Base-by-base conservation (phyloP, 768 basidiomycete genomes). In the Sporobolomyces phaffii region DNA sequence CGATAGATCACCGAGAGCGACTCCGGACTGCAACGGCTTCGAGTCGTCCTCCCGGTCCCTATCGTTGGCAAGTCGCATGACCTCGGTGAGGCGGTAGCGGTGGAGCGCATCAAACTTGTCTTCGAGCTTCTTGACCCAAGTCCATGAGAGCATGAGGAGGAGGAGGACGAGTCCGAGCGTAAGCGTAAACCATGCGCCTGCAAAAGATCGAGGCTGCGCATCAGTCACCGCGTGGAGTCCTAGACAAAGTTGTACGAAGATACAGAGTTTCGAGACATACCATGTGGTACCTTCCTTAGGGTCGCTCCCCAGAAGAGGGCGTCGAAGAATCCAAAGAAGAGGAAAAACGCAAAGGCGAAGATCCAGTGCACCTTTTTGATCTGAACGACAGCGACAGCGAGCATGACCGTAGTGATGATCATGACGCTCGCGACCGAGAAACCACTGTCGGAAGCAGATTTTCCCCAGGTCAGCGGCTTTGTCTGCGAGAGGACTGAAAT, bases 281-380 rank as follows among this genome's bases (percentile, higher is more conserved):
- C 69, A 18, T 62, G 56, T 41, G 64, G 64, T 6, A 65, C 47
- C 51, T 70, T 70, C 47, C 60, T 83, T 64, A 86, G 73, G 0
- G 84, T 76, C 0, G 86, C 83, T 29, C 85, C 86, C 83, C 84
- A 86, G 78, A 87, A 87, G 20, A 86, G 77, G 68, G 84, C 85
- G 75, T 87, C 86, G 57, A 87, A 78, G 78, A 87, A 87, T 14
- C 85, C 85, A 53, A 83, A 86, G 26, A 81, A 72, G 15, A 83
- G 0, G 73, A 82, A 86, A 2, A 69, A 75, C 7, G 84, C 11
- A 0, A 80, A 78, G 18, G 85, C 51, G 6, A 81, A 41, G 54
- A 80, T 68, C 29, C 48, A 40, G 6, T 83, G 81, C 60, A 79
- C 77, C 26, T 79, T 74, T 69, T 87, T 87, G 64, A 85, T 81